Evolutionary conservation across 805 yeast genomes (phyloP).

Genomic region (Saccharomycopsis sp.): DNA sequence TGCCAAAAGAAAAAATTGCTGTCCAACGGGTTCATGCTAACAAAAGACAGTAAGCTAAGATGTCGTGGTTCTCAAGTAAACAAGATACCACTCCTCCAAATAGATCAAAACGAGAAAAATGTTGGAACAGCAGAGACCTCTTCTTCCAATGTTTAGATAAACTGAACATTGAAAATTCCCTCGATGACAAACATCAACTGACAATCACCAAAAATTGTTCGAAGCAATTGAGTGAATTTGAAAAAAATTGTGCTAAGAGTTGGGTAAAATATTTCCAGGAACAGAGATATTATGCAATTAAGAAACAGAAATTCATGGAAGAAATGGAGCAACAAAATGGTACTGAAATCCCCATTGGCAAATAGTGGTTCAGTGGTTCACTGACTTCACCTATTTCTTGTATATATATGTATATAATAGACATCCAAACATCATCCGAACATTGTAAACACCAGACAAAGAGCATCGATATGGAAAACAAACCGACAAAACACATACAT

Average conservation of each 20-base stretch:
- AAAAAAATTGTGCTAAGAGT: slow-evolving; percentile 70
- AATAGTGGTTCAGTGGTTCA: too few species aligned
- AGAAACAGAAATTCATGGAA: slow-evolving; percentile 58
- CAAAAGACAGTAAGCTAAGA: too few species aligned
- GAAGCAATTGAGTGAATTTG: slow-evolving; percentile 47
- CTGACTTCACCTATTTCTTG: neutral
- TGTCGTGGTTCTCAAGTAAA: too few species aligned
- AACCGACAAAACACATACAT: neutral
- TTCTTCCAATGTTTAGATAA: slow-evolving; percentile 70
- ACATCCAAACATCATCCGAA: neutral
- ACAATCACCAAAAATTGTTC: slow-evolving; percentile 54
- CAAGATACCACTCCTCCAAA: too few species aligned
- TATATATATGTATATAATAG: too few species aligned
- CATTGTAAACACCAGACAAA: too few species aligned
- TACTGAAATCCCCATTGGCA: slow-evolving; percentile 12
- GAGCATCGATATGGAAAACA: too few species aligned
- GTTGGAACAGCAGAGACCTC: slow-evolving; percentile 87
- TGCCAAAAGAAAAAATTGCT: too few species aligned
- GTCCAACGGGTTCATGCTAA: too few species aligned
- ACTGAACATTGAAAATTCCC: slow-evolving; percentile 61
- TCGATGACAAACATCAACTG: slow-evolving; percentile 41
- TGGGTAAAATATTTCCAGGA: slow-evolving; percentile 92
- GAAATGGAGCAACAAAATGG: slow-evolving; percentile 70
- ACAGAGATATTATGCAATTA: slow-evolving; percentile 72
- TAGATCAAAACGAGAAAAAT: slow-evolving; percentile 60